Evolutionary conservation across 805 yeast species (phyloP).

Genomic region (Diddensiella santjacobensis): DNA sequence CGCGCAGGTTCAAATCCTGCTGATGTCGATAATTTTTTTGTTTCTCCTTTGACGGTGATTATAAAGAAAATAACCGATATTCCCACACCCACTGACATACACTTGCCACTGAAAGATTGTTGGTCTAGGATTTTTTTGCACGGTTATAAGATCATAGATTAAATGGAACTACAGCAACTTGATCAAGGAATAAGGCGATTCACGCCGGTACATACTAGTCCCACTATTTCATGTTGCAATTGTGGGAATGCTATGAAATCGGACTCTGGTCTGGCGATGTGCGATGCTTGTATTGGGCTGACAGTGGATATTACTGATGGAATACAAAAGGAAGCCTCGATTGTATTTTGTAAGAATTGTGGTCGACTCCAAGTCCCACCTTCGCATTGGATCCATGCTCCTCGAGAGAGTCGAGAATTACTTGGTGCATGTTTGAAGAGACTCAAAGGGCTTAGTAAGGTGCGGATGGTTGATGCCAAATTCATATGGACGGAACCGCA

Average conservation of each 20-base stretch:
- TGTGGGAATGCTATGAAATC: conserved; percentile 98
- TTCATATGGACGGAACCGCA: conserved; percentile 99
- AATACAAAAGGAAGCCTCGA: conserved; percentile 80
- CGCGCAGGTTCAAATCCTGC: conserved; percentile 82
- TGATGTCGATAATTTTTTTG: conserved; percentile 53
- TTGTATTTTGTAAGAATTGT: conserved; percentile 94
- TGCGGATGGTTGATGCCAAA: conserved; percentile 85
- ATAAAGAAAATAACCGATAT: neutral
- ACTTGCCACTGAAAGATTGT: no score
- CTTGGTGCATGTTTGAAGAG: conserved; percentile 82
- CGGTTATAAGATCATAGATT: no score
- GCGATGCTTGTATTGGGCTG: conserved; percentile 89
- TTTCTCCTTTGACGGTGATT: neutral
- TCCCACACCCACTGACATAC: neutral
- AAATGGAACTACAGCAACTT: conserved; percentile 14
- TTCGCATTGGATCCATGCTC: conserved; percentile 83
- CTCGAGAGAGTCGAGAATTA: conserved; percentile 82
- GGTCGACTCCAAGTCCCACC: conserved; percentile 93
- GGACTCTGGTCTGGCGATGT: conserved; percentile 83
- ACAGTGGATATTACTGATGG: conserved; percentile 90
- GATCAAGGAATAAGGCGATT: conserved; percentile 21
- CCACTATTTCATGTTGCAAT: conserved; percentile 89
- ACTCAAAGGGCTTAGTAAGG: conserved; percentile 78
- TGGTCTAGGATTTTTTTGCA: neutral
- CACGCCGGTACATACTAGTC: conserved; percentile 42